A percentile compares a stretch with the other conserved stretches of the same genome.
These are phyloP conservation scores for Aspergillus leporis DNA, from an alignment of 495 filamentous ascomycete species.

Conservation along the genomic window DNA sequence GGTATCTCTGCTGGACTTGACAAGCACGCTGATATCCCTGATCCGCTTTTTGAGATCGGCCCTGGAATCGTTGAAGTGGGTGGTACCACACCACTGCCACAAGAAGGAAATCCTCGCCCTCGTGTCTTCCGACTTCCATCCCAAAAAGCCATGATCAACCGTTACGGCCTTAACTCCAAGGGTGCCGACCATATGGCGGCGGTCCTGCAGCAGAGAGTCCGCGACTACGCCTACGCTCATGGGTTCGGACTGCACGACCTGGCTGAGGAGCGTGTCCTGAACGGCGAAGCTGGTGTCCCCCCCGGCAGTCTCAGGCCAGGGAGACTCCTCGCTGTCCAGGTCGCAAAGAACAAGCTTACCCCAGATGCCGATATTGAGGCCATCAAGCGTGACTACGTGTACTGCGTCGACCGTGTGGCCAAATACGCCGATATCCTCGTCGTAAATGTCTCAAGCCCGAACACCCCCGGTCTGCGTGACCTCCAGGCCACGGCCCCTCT, in stretches of 20 bases:
- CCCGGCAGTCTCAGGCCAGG: conserved; percentile 76
- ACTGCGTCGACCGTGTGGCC: conserved; percentile 77
- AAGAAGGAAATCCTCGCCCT: conserved; percentile 82
- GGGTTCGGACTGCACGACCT: conserved; percentile 63
- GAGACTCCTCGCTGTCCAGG: conserved; percentile 82
- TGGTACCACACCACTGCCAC: conserved; percentile 80
- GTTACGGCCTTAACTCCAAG: conserved; percentile 90
- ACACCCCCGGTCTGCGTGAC: conserved; percentile 85
- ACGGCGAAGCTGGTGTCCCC: conserved; percentile 63
- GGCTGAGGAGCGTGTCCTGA: conserved; percentile 69
- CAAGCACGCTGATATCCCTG: conserved; percentile 86
- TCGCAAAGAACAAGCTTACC: conserved; percentile 95
- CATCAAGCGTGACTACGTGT: conserved; percentile 81
- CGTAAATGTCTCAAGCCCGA: conserved; percentile 95
- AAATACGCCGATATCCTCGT: conserved; percentile 91
- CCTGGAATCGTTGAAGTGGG: conserved; percentile 87
- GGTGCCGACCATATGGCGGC: conserved; percentile 85
- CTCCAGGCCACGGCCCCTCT: conserved; percentile 81
- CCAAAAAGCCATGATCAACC: conserved; percentile 86
- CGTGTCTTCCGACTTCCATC: conserved; percentile 83
- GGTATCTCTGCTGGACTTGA: conserved; percentile 92
- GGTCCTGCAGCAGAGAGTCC: conserved; percentile 72
- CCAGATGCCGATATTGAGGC: conserved; percentile 80
- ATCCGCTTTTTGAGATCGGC: conserved; percentile 77
- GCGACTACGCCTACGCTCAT: conserved; percentile 68